phyloP scores from a whole-genome alignment of 495 filamentous ascomycete species.

The Podospora fimiseda region DNA sequence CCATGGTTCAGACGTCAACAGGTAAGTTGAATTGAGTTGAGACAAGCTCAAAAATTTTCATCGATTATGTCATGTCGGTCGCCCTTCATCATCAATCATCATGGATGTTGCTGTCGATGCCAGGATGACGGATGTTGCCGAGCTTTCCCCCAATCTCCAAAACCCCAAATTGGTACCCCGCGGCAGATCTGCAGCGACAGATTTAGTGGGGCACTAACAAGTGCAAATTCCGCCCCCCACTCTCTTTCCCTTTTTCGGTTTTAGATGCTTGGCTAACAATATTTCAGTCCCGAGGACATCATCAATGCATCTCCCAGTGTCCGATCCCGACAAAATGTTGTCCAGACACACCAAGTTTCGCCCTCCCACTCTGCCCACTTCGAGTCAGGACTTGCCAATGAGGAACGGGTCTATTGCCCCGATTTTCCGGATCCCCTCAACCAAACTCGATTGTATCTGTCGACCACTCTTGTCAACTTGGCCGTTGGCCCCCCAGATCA shows the following conservation, averaged over 20 bases:
- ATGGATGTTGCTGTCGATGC: background rate
- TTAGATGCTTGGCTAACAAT: background rate
- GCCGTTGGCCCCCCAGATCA: background rate
- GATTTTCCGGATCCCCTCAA: background rate
- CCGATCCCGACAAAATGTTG: too few species aligned
- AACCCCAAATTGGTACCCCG: background rate
- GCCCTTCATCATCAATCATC: background rate
- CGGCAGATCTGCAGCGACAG: background rate
- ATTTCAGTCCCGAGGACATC: background rate
- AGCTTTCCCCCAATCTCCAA: background rate
- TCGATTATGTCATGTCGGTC: background rate
- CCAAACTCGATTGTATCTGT: background rate
- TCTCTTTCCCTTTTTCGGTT: background rate
- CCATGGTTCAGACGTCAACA: background rate
- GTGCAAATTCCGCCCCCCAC: background rate
- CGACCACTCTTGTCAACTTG: background rate
- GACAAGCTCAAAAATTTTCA: background rate
- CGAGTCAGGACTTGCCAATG: too few species aligned
- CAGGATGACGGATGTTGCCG: background rate
- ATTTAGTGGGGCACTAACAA: background rate
- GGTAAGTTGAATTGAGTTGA: background rate
- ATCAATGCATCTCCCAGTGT: too few species aligned
- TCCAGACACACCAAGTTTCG: too few species aligned
- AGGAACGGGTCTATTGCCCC: background rate
- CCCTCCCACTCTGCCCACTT: too few species aligned